These are phyloP conservation scores for Fraxinus quadrangulata DNA, from an alignment of 257 asterid species.

Conservation along the genomic window DNA sequence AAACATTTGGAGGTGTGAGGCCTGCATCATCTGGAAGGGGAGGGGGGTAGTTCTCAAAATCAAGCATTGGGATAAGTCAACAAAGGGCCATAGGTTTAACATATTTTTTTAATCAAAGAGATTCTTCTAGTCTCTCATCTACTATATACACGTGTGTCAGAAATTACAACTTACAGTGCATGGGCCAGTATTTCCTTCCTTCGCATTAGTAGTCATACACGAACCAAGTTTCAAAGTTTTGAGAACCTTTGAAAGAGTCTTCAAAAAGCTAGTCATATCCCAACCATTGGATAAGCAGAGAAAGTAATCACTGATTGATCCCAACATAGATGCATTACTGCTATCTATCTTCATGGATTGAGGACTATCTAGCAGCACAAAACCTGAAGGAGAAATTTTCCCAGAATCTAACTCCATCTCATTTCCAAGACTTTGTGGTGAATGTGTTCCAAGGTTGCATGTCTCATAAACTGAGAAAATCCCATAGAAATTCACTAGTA, in stretches of 20 bases:
- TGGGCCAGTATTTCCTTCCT: slow-evolving; percentile 89
- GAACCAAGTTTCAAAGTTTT: slow-evolving; percentile 77
- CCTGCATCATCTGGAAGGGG: not conserved
- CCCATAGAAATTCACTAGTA: slow-evolving; percentile 2
- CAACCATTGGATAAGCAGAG: slow-evolving; percentile 97
- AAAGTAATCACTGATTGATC: slow-evolving; percentile 96
- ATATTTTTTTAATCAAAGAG: not conserved
- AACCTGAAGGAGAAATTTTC: slow-evolving; percentile 73
- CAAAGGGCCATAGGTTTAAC: not conserved
- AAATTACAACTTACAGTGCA: slow-evolving; percentile 70
- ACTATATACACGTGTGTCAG: slow-evolving; percentile 2
- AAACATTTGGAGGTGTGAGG: not conserved
- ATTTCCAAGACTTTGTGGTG: slow-evolving; percentile 78
- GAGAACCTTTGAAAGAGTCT: slow-evolving; percentile 90
- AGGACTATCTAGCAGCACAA: slow-evolving; percentile 92
- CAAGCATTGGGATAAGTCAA: slow-evolving; percentile 1
- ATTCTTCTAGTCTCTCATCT: not conserved
- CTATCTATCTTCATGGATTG: slow-evolving; percentile 98
- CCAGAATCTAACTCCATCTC: slow-evolving; percentile 93
- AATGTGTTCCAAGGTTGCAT: slow-evolving; percentile 94
- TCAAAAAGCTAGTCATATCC: slow-evolving; percentile 92
- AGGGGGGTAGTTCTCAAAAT: not conserved
- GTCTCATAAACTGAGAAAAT: slow-evolving; percentile 74
- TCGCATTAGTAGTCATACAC: slow-evolving; percentile 57
- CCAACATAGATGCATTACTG: slow-evolving; percentile 89